Base-by-base conservation (phyloP, 768 basidiomycete species). In the Scleroderma citrinum region DNA sequence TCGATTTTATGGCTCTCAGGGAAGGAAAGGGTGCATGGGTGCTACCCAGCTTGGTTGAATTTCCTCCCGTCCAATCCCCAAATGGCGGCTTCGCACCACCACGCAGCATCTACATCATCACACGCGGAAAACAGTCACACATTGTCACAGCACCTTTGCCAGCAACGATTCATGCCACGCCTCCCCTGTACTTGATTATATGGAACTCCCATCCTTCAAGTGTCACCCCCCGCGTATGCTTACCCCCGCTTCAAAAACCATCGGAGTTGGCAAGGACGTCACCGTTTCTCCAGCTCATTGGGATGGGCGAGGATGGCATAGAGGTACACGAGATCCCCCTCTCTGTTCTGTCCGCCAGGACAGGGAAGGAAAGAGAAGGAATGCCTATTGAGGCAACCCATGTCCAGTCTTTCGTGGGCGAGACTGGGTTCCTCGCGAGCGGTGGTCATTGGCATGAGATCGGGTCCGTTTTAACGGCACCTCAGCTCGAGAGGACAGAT, bases 291-390 rank as follows among this genome's bases (percentile, higher is more conserved):
- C 90, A 92, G 60, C 63, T 90, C 31, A 69, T 86, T 40, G 82
- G 79, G 16, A 78, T 91, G 45, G 74, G 81, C 20, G 82, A 84
- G 46, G 75, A 80, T 48, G 88, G 88, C 11, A 56, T 92, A 14
- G 89, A 92, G 60, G 76, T 82, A 3, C 81, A 85, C 52, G 90
- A 92, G 64, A 61, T 84, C 26, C 65, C 77, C 1, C 63, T 88
- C 11, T 63, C 76, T 10, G 74, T 75, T 47, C 62, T 87, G 39
- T 53, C 61, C 14, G 50, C 56, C 46, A 43, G 35, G 36, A 66
- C 57, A 36, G 70, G 72, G 26, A 76, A 78, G 61, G 74, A 75
- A 29, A 77, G 82, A 62, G 72, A 71, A 5, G 72, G 70, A 49
- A 62, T 66, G 13, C 61, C 63, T 7, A 63, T 64, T 2, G 78